Conservation (phyloP, 2,329 filamentous ascomycete genomes). For the Colletotrichum orbiculare region DNA sequence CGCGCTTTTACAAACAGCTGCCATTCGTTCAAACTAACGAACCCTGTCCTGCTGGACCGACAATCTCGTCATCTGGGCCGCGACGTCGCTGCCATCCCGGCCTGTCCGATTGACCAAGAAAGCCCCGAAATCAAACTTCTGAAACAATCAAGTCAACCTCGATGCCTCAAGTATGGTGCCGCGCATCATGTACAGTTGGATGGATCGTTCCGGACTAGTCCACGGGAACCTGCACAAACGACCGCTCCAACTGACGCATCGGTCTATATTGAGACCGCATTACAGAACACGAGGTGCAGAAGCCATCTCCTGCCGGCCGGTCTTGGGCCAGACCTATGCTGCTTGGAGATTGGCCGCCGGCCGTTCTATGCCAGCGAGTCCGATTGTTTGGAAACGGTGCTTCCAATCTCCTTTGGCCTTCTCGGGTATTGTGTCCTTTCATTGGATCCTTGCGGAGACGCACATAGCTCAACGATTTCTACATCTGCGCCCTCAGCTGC, state of each 20-base stretch:
- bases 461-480: constrained; percentile 24
- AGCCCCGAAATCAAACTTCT: constrained; percentile 39
- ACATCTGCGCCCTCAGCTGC: constrained; percentile 22
- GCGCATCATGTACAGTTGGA: constrained; percentile 26
- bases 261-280: constrained; percentile 45
- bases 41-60: constrained; percentile 22
- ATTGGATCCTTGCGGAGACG: constrained; percentile 28
- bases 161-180: constrained; percentile 26
- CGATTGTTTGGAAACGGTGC: constrained; percentile 16
- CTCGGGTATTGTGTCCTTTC: constrained; percentile 31
- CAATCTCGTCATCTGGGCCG: constrained; percentile 3
- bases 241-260: constrained; percentile 39
- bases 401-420: constrained; percentile 16
- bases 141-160: constrained; percentile 41
- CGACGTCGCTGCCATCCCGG: constrained; percentile 7
- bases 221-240: constrained; percentile 54
- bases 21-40: constrained; percentile 38
- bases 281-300: constrained; percentile 42
- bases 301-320: background rate
- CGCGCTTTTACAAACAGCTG: constrained; percentile 7
- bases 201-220: constrained; percentile 44
- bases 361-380: constrained; percentile 8
- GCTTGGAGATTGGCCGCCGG: constrained; percentile 9
- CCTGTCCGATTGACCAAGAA: constrained; percentile 22
- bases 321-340: constrained; percentile 2